Base-by-base conservation (phyloP, 108 stramenopile species). In the Fragilariopsis cylindrus region DNA sequence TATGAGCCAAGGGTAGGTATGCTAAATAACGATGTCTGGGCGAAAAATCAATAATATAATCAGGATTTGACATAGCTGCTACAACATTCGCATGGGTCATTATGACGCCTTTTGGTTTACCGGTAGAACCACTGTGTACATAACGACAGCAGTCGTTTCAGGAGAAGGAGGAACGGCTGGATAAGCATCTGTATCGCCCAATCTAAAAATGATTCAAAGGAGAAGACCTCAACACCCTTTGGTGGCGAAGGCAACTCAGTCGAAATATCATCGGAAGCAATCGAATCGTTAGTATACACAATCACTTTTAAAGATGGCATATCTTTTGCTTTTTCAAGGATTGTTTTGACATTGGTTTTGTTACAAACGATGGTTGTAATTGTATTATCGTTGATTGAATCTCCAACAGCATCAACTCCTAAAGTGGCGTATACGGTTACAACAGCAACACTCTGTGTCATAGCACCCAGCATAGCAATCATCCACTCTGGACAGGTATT, bases 31-130 rank as follows among this genome's bases (percentile, higher is more conserved):
- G 56, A 53, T 76, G 58, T 48, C 69, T 48, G 3, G 57, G 68
- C 11, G 41, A 16, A 67, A 75, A 19, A n/a, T 55, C 19, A 16
- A 66, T 42, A 18, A 56, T 58, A 18, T 18, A 30, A 43, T 41
- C 64, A 57, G 60, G 58, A 9, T 55, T 68, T 57, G 21, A 55
- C 60, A 89, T 90, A 13, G 74, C 82, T 16, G 88, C 93, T 13
- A 96, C 74, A 44, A 98, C 72, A 79, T 92, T 92, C 40, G 64
- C 54, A 82, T 98, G 97, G 8, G 82, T 86, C 47, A 96, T 86
- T 58, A 96, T 87, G 7, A 97, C 97, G 73, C 97, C 98, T 88
- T 98, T 98, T 15, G 98, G 97, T 72, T 96, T 91, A 50, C 93
- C 92, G 52, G 84, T 85, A 77, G 82, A 39, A 85, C 78, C 65